These are phyloP conservation scores for Rhodosorus marinus DNA, from an alignment of 23 red algal genomes.

Conservation along the genomic window DNA sequence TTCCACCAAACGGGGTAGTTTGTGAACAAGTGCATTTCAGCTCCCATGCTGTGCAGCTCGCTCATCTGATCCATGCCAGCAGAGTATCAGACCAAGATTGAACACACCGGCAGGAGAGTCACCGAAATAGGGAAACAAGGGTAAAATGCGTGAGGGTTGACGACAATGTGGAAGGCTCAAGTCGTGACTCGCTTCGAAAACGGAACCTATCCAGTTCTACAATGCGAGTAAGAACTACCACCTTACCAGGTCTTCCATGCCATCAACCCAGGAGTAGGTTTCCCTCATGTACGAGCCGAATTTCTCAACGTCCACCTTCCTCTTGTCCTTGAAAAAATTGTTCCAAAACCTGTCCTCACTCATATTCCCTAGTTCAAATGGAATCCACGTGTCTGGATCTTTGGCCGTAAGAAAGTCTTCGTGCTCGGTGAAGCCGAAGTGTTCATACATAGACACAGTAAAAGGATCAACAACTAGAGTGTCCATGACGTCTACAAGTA, in stretches of 20 bases:
- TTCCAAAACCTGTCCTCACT: constrained; percentile 11
- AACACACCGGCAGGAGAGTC: no score
- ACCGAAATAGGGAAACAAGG: no score
- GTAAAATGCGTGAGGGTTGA: no score
- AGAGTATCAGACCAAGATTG: no score
- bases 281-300: constrained; percentile 50
- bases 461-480: constrained; percentile 90
- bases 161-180: no score
- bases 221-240: no score
- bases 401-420: constrained; percentile 68
- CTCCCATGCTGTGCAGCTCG: constrained; percentile 9
- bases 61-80: no score
- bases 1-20: constrained; percentile 70
- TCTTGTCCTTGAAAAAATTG: constrained; percentile 30
- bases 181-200: no score
- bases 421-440: constrained; percentile 54
- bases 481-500: constrained; percentile 83
- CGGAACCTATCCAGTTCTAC: no score
- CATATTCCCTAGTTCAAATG: constrained; percentile 55
- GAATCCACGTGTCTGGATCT: constrained; percentile 41
- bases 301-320: constrained; percentile 8
- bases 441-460: constrained; percentile 54
- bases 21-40: constrained; percentile 51
- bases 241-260: constrained; percentile 34
- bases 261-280: constrained; percentile 31